Evolutionary conservation across 2,329 filamentous ascomycete genomes (phyloP), one percentile per base, ranked within the genome.

Genomic region (Fusarium falciforme): DNA sequence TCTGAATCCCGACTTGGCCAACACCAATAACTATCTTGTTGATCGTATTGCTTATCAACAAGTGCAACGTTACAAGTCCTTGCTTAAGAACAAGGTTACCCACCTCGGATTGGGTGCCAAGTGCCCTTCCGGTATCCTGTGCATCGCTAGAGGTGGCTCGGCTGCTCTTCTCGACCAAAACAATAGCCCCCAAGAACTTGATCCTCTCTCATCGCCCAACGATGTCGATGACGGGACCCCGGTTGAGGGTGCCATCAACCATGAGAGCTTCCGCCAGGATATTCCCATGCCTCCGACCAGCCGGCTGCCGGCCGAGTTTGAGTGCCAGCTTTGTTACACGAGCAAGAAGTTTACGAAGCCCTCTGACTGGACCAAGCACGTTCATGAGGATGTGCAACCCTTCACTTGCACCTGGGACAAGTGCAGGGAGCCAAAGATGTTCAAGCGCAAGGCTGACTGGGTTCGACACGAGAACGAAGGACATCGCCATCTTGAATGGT

Each of bases 381-480:
- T 98, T 1, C 94, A 97, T 77, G 95, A 98, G 82, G 95, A 98
- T 80, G 91, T 98, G 1, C 93, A 96, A 80, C 95, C 95, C 0
- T 98, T 98, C 76, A 97, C 94, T 4, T 98, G 95, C 83, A 98
- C 95, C 0, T 98, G 96, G 85, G 91, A 93, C 3, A 88, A 90
- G 60, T 98, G 95, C 80, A 89, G 89, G 10, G 94, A 97, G 57
- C 91, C 93, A 20, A 97, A 97, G 82, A 95, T 94, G 38, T 98
- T 98, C 86, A 98, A 98, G 83, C 90, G 95, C 57, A 98, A 98
- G 83, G 95, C 95, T 16, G 95, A 98, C 80, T 98, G 95, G 95
- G 94, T 98, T 25, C 90, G 95, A 33, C 95, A 98, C 78, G 95
- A 98, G 80, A 97, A 96, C 76, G 95, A 98, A 82, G 91, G 93